These are phyloP conservation scores for Cytospora piceae DNA, from an alignment of 2,329 filamentous ascomycete genomes.

Conservation along the genomic window DNA sequence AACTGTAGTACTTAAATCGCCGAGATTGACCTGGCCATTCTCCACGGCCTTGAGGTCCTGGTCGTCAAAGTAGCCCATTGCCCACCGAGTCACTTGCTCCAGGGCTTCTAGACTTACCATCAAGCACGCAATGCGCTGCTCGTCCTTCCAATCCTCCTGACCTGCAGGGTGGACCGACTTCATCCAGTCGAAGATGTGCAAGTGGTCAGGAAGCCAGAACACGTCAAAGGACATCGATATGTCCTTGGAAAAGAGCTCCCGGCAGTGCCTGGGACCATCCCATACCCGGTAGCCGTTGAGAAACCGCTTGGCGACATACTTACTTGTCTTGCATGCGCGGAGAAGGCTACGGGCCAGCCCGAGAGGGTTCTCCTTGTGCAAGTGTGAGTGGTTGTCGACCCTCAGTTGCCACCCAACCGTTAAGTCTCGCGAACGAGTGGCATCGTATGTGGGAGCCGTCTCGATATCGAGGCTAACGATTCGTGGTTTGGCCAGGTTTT, in stretches of 20 bases:
- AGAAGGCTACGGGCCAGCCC: neutral
- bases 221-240: conserved; percentile 10
- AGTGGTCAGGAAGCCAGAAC: conserved; percentile 6
- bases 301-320: neutral
- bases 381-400: neutral
- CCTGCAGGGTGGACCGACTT: neutral
- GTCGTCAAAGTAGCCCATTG: neutral
- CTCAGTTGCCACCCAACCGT: neutral
- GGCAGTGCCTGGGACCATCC: conserved; percentile 1
- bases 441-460: neutral
- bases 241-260: neutral
- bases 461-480: conserved; percentile 9
- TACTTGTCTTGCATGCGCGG: neutral
- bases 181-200: neutral
- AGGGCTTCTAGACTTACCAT: conserved; percentile 10
- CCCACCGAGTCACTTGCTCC: conserved; percentile 1
- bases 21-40: neutral
- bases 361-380: neutral
- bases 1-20: neutral
- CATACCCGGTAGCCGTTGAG: neutral
- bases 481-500: neutral
- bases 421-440: neutral
- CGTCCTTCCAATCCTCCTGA: neutral
- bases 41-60: neutral
- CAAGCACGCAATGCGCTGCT: conserved; percentile 1